Evolutionary conservation across 1,139 yeast genomes (phyloP).

Genomic region (Chernovozyma aurita): DNA sequence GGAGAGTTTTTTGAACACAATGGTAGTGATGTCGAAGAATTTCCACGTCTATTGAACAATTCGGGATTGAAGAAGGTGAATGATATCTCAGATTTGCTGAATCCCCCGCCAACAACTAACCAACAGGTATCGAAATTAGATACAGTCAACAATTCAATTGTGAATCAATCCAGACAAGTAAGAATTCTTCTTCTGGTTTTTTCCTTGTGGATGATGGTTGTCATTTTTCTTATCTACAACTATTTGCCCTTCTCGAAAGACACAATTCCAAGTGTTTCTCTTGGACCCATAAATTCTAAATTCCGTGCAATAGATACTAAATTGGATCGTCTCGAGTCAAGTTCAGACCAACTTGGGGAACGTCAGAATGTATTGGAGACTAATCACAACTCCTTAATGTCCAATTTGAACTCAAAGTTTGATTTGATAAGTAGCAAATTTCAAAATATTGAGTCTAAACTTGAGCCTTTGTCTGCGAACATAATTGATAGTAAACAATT

Average conservation of each 20-base stretch:
- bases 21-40: too few relatives aligned
- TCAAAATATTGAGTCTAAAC: slow-evolving; percentile 2
- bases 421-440: slow-evolving; percentile 16
- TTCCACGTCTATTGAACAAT: too few relatives aligned
- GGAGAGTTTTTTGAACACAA: too few relatives aligned
- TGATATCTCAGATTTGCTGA: too few relatives aligned
- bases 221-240: too few relatives aligned
- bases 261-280: neutral
- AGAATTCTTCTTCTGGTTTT: too few relatives aligned
- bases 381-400: slow-evolving; percentile 13
- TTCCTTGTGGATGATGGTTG: neutral
- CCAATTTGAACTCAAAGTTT: slow-evolving; percentile 14
- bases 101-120: too few relatives aligned
- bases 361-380: slow-evolving; percentile 1
- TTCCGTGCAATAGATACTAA: neutral
- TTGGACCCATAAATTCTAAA: neutral
- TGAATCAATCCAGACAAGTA: too few relatives aligned
- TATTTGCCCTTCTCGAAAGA: neutral
- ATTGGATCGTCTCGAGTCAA: neutral
- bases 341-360: slow-evolving; percentile 1
- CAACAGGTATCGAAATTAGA: too few relatives aligned
- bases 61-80: too few relatives aligned
- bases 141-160: too few relatives aligned
- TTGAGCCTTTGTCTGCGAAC: neutral
- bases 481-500: neutral